phyloP scores from a whole-genome alignment of 2,329 filamentous ascomycete species.

The Xylariaceae sp. region DNA sequence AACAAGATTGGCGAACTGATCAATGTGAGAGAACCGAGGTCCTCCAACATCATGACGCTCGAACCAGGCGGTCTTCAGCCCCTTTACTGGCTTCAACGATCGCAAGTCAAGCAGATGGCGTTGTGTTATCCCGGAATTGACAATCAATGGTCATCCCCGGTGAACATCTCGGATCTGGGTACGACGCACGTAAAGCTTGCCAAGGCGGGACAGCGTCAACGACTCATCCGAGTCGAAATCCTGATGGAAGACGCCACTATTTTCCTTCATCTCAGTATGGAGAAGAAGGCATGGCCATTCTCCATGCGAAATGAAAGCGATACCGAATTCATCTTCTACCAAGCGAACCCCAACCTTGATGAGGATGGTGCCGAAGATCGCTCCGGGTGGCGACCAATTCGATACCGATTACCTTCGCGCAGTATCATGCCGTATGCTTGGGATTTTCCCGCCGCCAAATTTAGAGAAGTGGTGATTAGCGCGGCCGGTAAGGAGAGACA shows the following conservation, averaged over 20 bases:
- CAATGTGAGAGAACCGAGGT: constrained; percentile 85
- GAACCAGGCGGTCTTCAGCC: constrained; percentile 75
- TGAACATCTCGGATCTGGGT: constrained; percentile 93
- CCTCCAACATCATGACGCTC: constrained; percentile 75
- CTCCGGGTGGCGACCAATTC: constrained; percentile 85
- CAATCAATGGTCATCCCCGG: constrained; percentile 96
- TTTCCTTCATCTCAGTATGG: constrained; percentile 83
- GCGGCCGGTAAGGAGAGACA: constrained; percentile 78
- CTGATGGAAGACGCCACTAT: constrained; percentile 90
- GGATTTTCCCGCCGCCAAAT: constrained; percentile 98
- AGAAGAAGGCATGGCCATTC: constrained; percentile 95
- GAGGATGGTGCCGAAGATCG: constrained; percentile 81
- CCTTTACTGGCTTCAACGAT: constrained; percentile 82
- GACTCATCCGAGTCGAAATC: constrained; percentile 79
- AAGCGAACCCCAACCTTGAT: constrained; percentile 86
- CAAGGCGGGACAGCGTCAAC: constrained; percentile 82
- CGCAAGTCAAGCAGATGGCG: constrained; percentile 79
- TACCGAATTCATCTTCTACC: constrained; percentile 92
- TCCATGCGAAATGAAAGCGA: constrained; percentile 99
- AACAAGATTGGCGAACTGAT: constrained; percentile 89
- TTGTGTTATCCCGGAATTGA: constrained; percentile 90
- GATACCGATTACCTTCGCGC: constrained; percentile 83
- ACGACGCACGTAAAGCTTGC: constrained; percentile 91
- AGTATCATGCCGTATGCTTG: constrained; percentile 99
- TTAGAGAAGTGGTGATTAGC: constrained; percentile 83